Percentiles rank a stretch among this genome's conserved stretches.
Conservation (phyloP, 306 rosid species). For the Rosa rugosa region DNA sequence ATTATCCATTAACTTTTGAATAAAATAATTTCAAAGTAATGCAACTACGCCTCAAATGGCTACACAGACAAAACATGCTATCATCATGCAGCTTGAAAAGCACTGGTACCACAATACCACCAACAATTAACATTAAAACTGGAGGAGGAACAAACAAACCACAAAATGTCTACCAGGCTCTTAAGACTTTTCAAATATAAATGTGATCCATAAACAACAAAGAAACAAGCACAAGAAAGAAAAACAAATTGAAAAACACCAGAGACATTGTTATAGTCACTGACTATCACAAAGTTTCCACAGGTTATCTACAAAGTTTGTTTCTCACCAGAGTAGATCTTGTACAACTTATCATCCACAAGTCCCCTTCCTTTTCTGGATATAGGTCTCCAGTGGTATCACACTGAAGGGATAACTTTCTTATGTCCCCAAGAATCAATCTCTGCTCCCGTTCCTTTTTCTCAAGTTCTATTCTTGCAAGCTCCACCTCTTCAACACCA, state of each 20-base stretch:
- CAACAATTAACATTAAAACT: neutral
- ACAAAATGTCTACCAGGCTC: too few relatives aligned
- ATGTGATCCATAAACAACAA: neutral
- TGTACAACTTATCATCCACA: conserved; percentile 86
- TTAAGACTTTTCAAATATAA: too few relatives aligned
- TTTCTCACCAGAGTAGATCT: conserved; percentile 74
- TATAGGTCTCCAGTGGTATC: conserved; percentile 55
- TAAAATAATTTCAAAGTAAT: neutral
- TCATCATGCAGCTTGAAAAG: neutral
- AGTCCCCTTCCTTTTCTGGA: conserved; percentile 77
- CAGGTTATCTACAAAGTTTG: conserved; percentile 27
- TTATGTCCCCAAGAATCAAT: conserved; percentile 82
- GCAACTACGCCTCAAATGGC: neutral
- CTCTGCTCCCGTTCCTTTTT: conserved; percentile 75
- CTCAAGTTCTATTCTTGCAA: conserved; percentile 86
- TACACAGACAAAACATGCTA: neutral
- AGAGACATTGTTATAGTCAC: neutral
- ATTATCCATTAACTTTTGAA: neutral
- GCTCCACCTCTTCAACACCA: conserved; percentile 99
- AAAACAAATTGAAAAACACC: neutral
- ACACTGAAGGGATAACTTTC: conserved; percentile 65
- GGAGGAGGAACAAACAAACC: neutral
- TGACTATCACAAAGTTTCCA: conserved; percentile 9
- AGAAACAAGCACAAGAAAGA: neutral
- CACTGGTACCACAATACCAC: neutral